phyloP scores from a whole-genome alignment of 2,329 filamentous ascomycete genomes.

The Arthroderma uncinatum region DNA sequence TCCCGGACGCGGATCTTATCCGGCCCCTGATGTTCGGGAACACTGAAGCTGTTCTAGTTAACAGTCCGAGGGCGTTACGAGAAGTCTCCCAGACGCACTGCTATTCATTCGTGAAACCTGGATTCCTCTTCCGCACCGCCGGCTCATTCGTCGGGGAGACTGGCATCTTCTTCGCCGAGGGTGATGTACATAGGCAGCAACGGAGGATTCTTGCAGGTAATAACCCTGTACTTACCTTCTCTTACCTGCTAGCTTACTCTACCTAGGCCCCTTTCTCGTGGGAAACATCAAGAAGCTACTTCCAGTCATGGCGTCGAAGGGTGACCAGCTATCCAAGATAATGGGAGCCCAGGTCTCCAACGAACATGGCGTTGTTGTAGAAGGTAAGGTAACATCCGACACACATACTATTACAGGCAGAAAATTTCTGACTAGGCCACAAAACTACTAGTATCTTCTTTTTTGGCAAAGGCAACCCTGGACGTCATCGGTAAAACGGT shows the following conservation, averaged over 20 bases:
- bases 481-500: conserved; percentile 6
- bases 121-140: conserved; percentile 1
- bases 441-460: background rate
- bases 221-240: background rate
- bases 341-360: background rate
- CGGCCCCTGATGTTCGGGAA: conserved; percentile 1
- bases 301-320: conserved; percentile 1
- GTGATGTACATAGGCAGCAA: conserved; percentile 2
- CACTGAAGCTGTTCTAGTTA: conserved; percentile 1
- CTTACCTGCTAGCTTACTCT: background rate
- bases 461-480: conserved; percentile 1
- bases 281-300: conserved; percentile 3
- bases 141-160: background rate
- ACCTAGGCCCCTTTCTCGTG: conserved; percentile 1
- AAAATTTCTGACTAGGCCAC: background rate
- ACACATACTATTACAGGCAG: background rate
- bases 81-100: conserved; percentile 5
- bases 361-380: background rate
- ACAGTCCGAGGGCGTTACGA: conserved; percentile 2
- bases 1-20: conserved; percentile 6
- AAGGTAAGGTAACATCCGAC: background rate
- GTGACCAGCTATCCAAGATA: background rate
- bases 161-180: conserved; percentile 7
- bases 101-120: conserved; percentile 6
- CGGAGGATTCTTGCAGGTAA: conserved; percentile 5